Base-by-base conservation (phyloP, 768 basidiomycete genomes). In the Dentipellis fragilis region DNA sequence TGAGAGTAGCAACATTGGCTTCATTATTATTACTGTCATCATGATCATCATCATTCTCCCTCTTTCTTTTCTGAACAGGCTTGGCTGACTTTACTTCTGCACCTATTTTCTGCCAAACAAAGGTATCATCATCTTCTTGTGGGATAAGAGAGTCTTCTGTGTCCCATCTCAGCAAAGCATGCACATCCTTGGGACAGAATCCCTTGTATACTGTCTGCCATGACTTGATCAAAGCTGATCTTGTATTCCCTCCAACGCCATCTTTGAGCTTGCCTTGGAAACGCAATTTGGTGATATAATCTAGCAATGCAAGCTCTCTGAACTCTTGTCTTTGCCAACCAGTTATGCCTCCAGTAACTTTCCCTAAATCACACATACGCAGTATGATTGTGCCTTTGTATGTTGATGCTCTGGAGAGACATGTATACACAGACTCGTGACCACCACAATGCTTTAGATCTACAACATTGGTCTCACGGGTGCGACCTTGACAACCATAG, bases 381-480 rank as follows among this genome's bases (percentile, higher is more conserved):
- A 66, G 12, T 36, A 66, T 58, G 4, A 59, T 16, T 5, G 62
- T 63, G 4, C 62, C 61, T 1, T 48, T 10, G 11, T 51, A 29
- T 7, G 52, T 49, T 5, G 62, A 49, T 17, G 62, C 57, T 16
- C 59, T 49, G 4, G 64, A 66, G 11, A 66, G 46, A 23, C 54
- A 56, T 3, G 65, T 66, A 39, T 66, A 65, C 10, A 58, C 39
- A 6, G 61, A 60, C 42, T 62, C 58, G 42, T 59, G 57, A n/a
- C 8, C 34, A 1, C 42, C 8, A 50, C 63, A 62, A 38, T 55
- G 40, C 8, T 49, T 16, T 0, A 65, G 22, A 52, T 66, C 54
- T 4, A 58, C 56, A 5, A 54, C 45, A 56, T 66, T 66, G 22
- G 36, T 22, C 3, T 16, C 46, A 16, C 62, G 29, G 4, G 61